These are phyloP conservation scores for Dioscorea zingiberensis DNA, from an alignment of 106 monocot species.

Conservation along the genomic window DNA sequence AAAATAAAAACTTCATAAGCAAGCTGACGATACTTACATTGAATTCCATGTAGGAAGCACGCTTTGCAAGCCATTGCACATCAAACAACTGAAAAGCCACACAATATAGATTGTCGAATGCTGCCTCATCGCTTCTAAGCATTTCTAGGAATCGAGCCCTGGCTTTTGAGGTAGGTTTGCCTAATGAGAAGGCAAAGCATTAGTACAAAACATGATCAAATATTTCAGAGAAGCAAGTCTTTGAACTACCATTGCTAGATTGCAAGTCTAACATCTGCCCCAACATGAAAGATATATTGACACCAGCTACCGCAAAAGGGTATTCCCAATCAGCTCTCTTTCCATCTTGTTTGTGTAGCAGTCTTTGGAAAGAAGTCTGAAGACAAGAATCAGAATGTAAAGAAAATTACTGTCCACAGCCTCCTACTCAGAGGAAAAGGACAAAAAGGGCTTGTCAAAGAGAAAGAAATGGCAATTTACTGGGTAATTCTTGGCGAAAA, in stretches of 20 bases:
- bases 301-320: constrained; percentile 88
- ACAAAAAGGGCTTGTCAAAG: neutral
- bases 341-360: constrained; percentile 71
- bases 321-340: constrained; percentile 85
- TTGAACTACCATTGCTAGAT: constrained; percentile 29
- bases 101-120: constrained; percentile 76
- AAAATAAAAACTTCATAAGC: neutral
- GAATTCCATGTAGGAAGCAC: constrained; percentile 93
- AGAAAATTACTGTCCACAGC: too few species aligned
- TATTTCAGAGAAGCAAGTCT: too few species aligned
- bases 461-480: constrained; percentile 27
- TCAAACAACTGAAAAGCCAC: constrained; percentile 68
- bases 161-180: constrained; percentile 23
- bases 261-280: constrained; percentile 76
- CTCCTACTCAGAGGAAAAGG: neutral
- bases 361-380: constrained; percentile 62
- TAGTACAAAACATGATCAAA: neutral
- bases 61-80: constrained; percentile 76
- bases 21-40: constrained; percentile 42
- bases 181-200: constrained; percentile 8
- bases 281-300: constrained; percentile 89
- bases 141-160: constrained; percentile 59
- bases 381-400: constrained; percentile 7
- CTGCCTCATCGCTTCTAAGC: constrained; percentile 60
- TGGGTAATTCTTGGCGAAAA: constrained; percentile 85